Evolutionary conservation across 2,329 filamentous ascomycete genomes (phyloP), one percentile per base, ranked within the genome.

Genomic region (Hypoxylon sp.): DNA sequence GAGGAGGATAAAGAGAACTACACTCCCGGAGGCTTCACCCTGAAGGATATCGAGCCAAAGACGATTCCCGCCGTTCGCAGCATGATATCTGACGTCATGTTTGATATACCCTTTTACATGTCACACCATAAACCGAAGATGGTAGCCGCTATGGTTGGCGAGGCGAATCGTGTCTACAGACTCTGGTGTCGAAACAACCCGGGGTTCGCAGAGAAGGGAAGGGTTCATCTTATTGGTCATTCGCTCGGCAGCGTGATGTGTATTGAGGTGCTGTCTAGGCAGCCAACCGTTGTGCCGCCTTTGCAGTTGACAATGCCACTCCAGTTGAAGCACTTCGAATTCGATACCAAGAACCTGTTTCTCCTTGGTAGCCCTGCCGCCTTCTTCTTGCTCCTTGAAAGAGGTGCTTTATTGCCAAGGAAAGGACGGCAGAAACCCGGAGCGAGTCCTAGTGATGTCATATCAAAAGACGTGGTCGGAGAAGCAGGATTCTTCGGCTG

Each of bases 41-140:
- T 99, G 13, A 92, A 94, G 73, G 94, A 98, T 73, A 98, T 99
- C 72, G 97, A 97, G 4, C 94, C 94, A 0, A 88, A 91, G 46
- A 96, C 93, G 0, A 93, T 99, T 31, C 94, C 95, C 0, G 94
- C 93, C 0, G 92, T 99, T n/a, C 91, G 96, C 50, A 93, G 92
- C 76, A 90, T 99, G 77, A 97, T 99, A 68, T 97, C 93, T 46
- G 96, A 99, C 78, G 94, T 99, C 74, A 98, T 99, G 94, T 91
- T 98, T 54, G 96, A 99, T 78, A 95, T 99, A 54, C 96, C 96
- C 0, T 98, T 97, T 78, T 99, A 98, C 81, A 91, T 99, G 81
- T 98, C 95, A 0, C 92, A 97, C 66, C 95, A 98, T 81, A 97
- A 98, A 76, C 88, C 91, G 3, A 97, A 94, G 79, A 98, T 99